Evolutionary conservation across 2,329 filamentous ascomycete genomes (phyloP), one percentile per base, ranked within the genome.

Genomic region (Grosmannia huntii): DNA sequence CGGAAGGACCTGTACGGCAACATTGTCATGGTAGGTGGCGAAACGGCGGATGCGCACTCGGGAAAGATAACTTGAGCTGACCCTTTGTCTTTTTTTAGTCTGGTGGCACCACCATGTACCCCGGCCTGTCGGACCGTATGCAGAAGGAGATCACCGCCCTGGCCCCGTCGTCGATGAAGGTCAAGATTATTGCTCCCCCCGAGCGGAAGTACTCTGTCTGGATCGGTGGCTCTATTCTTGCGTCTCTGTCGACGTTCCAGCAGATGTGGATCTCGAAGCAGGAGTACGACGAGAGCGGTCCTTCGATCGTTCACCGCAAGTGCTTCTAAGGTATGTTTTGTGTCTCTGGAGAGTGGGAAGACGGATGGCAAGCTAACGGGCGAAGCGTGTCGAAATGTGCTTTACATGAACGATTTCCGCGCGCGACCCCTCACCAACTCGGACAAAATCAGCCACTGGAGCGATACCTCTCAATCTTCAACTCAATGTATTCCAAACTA

Each of bases 191-290:
- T 75, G 94, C 94, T 81, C 94, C 94, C 70, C 94, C 94, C 68
- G 94, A 99, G 89, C 90, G 94, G 80, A 99, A 99, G 86, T 99
- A 99, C 90, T 97, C 94, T 65, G 94, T 99, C 84, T 99, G 94
- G 94, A 99, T 99, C 76, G 94, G 94, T 94, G 94, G 94, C 85
- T 99, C 94, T 77, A 99, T 99, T 81, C 81, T 99, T 73, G 94
- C 94, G 70, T 99, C 94, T 65, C 89, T 99, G 71, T 99, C 94
- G 69, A 99, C 94, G 78, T 99, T 99, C 92, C 94, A 99, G 85
- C 94, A 99, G 83, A 99, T 99, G 94, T 99, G 94, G 94, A 97
- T 99, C 86, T 99, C 94, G 71, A 99, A 99, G 90, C 94, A 99
- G 83, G 92, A 97, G 84, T 97, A 97, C 86, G 94, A 99, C 83